These are phyloP conservation scores for Phaeosphaeria sp. DNA, from an alignment of 2,329 filamentous ascomycete genomes.

Conservation along the genomic window DNA sequence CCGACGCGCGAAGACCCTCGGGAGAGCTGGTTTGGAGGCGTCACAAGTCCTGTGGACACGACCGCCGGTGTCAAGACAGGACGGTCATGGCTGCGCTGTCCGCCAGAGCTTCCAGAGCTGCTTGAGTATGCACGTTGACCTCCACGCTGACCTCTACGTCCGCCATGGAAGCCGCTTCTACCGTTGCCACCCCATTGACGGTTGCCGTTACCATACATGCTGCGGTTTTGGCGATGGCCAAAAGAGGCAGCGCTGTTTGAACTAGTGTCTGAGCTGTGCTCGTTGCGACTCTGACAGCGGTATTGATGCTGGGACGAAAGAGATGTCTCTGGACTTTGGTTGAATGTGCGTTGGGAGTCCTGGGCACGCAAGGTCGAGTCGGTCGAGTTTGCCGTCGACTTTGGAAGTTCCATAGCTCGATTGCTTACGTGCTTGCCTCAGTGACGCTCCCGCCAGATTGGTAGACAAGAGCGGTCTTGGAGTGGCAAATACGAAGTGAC, in stretches of 20 bases:
- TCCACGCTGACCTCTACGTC: slow-evolving; percentile 12
- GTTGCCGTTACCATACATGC: slow-evolving; percentile 13
- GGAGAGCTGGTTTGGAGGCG: slow-evolving; percentile 5
- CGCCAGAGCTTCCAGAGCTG: slow-evolving; percentile 22
- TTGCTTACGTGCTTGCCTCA: slow-evolving; percentile 8
- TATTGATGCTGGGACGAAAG: background rate
- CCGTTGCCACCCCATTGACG: slow-evolving; percentile 11
- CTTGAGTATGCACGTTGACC: slow-evolving; percentile 13
- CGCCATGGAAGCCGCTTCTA: slow-evolving; percentile 8
- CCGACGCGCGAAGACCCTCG: background rate
- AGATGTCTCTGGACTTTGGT: background rate
- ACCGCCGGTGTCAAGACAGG: slow-evolving; percentile 6
- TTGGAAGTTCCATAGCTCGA: slow-evolving; percentile 8
- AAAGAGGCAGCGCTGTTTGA: slow-evolving; percentile 3
- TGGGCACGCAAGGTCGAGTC: slow-evolving; percentile 6
- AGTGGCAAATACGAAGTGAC: slow-evolving; percentile 8
- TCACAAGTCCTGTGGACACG: background rate
- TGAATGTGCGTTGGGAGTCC: background rate
- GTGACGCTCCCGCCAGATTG: background rate
- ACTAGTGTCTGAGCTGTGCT: slow-evolving; percentile 8
- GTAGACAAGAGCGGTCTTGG: background rate
- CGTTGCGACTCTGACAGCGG: background rate
- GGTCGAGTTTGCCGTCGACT: background rate
- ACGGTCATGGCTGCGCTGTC: slow-evolving; percentile 2
- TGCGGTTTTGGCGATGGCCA: background rate